phyloP scores from a whole-genome alignment of 2,329 filamentous ascomycete species.

The Calcarisporium arbuscula region DNA sequence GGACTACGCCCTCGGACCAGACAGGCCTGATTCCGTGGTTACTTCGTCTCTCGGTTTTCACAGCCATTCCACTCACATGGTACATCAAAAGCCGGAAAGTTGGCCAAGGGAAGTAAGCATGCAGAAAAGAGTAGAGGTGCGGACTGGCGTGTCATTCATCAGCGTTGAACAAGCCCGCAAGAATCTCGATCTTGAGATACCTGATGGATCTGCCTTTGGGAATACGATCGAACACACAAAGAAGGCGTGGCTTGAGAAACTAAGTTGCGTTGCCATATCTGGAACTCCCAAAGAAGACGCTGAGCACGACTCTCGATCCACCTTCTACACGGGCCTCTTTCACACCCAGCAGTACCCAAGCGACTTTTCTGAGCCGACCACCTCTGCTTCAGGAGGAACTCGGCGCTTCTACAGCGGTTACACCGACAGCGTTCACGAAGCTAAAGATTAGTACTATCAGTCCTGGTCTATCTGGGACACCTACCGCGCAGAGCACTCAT shows the following conservation, averaged over 20 bases:
- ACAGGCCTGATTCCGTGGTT: slow-evolving; percentile 35
- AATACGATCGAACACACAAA: slow-evolving; percentile 33
- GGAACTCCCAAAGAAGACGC: slow-evolving; percentile 33
- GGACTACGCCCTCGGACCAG: slow-evolving; percentile 37
- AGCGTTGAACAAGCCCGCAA: slow-evolving; percentile 38
- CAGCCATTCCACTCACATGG: slow-evolving; percentile 32
- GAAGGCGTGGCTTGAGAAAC: slow-evolving; percentile 36
- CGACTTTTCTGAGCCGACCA: slow-evolving; percentile 38
- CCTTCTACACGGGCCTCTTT: slow-evolving; percentile 40
- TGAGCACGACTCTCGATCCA: slow-evolving; percentile 34
- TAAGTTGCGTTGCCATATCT: slow-evolving; percentile 34
- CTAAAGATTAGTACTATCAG: slow-evolving; percentile 40
- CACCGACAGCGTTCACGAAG: slow-evolving; percentile 34
- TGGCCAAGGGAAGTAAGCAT: slow-evolving; percentile 13
- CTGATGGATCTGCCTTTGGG: slow-evolving; percentile 28
- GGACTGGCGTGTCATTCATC: slow-evolving; percentile 39
- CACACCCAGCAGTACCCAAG: slow-evolving; percentile 41
- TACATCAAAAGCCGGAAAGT: slow-evolving; percentile 21
- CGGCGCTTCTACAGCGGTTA: slow-evolving; percentile 39
- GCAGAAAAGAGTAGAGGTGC: slow-evolving; percentile 32
- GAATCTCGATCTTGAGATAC: slow-evolving; percentile 37
- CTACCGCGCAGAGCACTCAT: slow-evolving; percentile 39
- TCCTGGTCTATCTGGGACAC: slow-evolving; percentile 47
- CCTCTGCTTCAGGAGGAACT: slow-evolving; percentile 8
- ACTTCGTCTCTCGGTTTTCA: slow-evolving; percentile 41